Evolutionary conservation across 2,329 filamentous ascomycete species (phyloP), one percentile per base, ranked within the genome.

Genomic region (Aspergillus sp.): DNA sequence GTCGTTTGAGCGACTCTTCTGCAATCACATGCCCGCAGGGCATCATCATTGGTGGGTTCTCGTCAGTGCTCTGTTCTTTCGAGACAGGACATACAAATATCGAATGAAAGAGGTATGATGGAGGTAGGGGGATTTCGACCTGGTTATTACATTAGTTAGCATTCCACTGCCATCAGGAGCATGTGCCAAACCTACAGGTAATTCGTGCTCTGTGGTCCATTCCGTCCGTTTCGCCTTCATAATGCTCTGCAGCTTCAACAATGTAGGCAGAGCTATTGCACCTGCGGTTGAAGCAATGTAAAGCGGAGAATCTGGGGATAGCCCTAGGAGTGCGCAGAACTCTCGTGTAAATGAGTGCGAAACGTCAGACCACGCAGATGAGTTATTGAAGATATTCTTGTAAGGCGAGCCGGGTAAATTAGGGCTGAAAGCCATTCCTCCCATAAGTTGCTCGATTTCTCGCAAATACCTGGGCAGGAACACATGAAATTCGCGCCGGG

Each of bases 61-160:
- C 78, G 68, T 96, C 92, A 0, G 93, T 99, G 0, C 90, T 92
- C 75, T 99, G 95, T 71, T 97, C 95, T 74, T 98, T 98, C 68
- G 89, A 93, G 5, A 99, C 95, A 0, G 95, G 95, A 70, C 95
- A 99, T 43, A 99, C 95, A 71, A 99, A 99, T 70, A 99, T 97
- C 56, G 90, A 90, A 74, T 99, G 95, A 79, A 96, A 99, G 52
- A 84, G 80, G 69, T 87, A 89, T 6, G 81, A 80, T 2, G 82
- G 82, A 3, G 87, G 87, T 4, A 89, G 76, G 0, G 87, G 84
- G 15, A 87, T 87, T 73, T 89, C 87, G 44, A 88, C 84, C 81
- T 84, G 55, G 31, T 17, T 47, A 33, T 60, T 21, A 11, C 15
- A 27, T 62, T 50, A 65, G 58, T 37, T 19, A 45, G 35, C 45